Base-by-base conservation (phyloP, 352 stramenopile species). In the Aphanomyces astaci region DNA sequence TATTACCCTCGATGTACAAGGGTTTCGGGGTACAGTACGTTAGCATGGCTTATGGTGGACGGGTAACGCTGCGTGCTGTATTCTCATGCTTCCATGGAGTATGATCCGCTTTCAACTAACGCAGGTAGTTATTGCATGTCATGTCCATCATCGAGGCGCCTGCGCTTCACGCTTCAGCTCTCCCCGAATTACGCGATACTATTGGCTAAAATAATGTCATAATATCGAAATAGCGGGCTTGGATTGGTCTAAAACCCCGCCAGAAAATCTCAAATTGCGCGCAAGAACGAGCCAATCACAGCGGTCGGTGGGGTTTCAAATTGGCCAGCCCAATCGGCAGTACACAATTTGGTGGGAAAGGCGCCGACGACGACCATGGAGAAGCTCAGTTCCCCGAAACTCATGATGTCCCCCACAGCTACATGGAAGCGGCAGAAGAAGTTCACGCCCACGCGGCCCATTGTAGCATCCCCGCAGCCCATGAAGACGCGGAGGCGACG, bases 361-460 rank as follows among this genome's bases (percentile, higher is more conserved):
- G 51, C 19, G 19, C 7, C 15, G 49, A 56, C 24, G 22, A n/a
- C 17, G 54, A 36, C 15, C 9, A 68, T 68, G 62, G 43, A 59
- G 27, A n/a, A 51, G 40, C 40, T 67, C 22, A 62, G 15, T n/a
- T 55, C 48, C 10, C 48, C 48, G 10, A 55, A 55, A 10, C 30
- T 33, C 19, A 36, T 59, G 51, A 32, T 30, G 7, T 68, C 62
- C 11, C 62, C 62, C 10, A 68, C 62, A 9, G 62, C 62, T 22
- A 60, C 62, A 33, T 68, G 62, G 62, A 68, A 68, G 62, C 62
- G 62, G n/a, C 62, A 68, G 36, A 68, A 68, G 62, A 68, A 68
- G 62, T 68, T 68, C 27, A 60, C 62, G 22, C 62, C 62, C n/a
- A 65, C 56, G 27, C 56, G 56, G n/a, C 56, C 39, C n/a, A n/a